Percentiles rank a stretch among this genome's conserved stretches.
Evolutionary conservation across 2,329 filamentous ascomycete genomes (phyloP).

Genomic region (Monilinia vaccinii-corymbosi): DNA sequence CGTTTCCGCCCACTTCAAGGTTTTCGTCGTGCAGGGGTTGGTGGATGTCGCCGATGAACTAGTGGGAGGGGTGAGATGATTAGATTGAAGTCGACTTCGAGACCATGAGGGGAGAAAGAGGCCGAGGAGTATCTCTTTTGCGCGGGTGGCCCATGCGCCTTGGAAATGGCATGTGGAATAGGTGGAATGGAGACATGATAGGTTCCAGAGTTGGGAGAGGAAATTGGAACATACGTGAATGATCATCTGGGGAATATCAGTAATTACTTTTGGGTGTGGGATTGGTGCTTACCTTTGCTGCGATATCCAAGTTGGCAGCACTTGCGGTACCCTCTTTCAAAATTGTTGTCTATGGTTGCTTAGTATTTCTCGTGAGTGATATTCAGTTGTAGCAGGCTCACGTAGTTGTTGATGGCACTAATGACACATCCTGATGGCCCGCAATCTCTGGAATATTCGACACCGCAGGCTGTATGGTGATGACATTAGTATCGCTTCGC

Average conservation of each 20-base stretch:
- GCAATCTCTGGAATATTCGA: conserved; percentile 53
- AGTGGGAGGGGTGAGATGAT: conserved; percentile 32
- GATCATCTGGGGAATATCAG: conserved; percentile 20
- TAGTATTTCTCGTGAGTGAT: background rate
- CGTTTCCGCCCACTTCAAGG: conserved; percentile 57
- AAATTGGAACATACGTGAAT: conserved; percentile 28
- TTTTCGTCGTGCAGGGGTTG: conserved; percentile 60
- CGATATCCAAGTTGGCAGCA: conserved; percentile 42
- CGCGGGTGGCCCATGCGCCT: conserved; percentile 5
- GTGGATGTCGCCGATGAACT: conserved; percentile 50
- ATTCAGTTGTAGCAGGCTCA: conserved; percentile 4
- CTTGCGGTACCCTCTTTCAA: conserved; percentile 30
- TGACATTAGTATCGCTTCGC: background rate
- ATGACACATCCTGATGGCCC: conserved; percentile 51
- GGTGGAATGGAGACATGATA: background rate
- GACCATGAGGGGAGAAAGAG: conserved; percentile 17
- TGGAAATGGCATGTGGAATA: conserved; percentile 3
- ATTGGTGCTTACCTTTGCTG: conserved; percentile 40
- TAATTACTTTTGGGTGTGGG: background rate
- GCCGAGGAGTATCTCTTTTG: conserved; percentile 9
- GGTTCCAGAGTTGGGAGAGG: background rate
- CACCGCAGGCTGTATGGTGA: conserved; percentile 35
- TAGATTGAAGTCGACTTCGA: background rate
- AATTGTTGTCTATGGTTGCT: conserved; percentile 15
- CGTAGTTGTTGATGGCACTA: conserved; percentile 30